Base-by-base conservation (phyloP, 1,139 yeast species). In the Hyphopichia buzzinii region DNA sequence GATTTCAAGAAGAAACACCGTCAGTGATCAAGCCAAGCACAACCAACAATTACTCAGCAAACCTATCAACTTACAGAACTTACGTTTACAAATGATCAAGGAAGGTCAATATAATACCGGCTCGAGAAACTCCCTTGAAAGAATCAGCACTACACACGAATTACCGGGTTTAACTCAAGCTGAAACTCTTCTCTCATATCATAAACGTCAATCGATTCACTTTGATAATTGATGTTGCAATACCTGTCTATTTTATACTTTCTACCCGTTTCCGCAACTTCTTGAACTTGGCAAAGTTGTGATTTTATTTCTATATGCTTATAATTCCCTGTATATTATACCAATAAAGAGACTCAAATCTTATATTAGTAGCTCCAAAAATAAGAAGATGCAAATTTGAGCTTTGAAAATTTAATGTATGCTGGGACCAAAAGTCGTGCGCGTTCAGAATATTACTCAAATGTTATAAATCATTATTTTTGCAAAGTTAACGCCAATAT, bases 81-180 rank as follows among this genome's bases (percentile, higher is more conserved):
- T 73, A 47, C 55, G 78, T 41, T 43, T 47, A 32, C 71, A 69
- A 42, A 73, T 73, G 78, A 56, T 67, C 32, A 48, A 49, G 25
- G 54, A 49, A 22, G 76, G 76, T 8, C 72, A 70, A 41, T 63
- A 63, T 37, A 51, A 53, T 17, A 51, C 62, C 8, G 53, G 49
- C 11, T 54, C 59, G 12, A 48, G 64, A 36, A 54, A 51, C 30
- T 65, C 72, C 2, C 55, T 73, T 42, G 67, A 67, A 22, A 57
- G 77, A 47, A 59, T 72, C 24, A 52, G 57, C 33, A 70, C 78
- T 12, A 64, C 77, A 8, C 77, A 72, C 39, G 74, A 69, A 31
- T 55, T 74, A 33, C 78, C 78, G 0, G 79, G 79, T 3, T 60
- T 74, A 39, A 64, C 75, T 2, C 73, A 71, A 42, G 79, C 79